phyloP scores from a whole-genome alignment of 140 eudicot genomes.

The Senecio squalidus region DNA sequence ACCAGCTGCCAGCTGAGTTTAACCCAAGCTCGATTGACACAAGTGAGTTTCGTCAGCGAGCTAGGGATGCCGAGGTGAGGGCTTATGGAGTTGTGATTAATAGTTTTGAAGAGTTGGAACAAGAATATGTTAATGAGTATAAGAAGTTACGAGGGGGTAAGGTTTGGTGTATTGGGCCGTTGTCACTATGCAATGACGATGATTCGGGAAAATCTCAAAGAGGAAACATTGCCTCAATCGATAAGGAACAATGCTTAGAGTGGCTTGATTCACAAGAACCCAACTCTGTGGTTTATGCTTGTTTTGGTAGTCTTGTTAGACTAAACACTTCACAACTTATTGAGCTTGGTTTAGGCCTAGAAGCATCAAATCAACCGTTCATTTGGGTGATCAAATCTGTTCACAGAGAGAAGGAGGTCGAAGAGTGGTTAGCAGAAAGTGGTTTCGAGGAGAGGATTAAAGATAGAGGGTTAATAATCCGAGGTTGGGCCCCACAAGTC shows the following conservation, averaged over 20 bases:
- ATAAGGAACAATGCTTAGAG: conserved; percentile 17
- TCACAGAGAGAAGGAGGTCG: conserved; percentile 23
- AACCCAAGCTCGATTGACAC: conserved; percentile 28
- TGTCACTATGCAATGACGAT: conserved; percentile 22
- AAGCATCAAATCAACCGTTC: conserved; percentile 43
- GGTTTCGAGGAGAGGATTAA: conserved; percentile 43
- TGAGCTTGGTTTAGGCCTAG: conserved; percentile 43
- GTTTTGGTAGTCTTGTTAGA: conserved; percentile 36
- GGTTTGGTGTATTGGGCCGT: conserved; percentile 54
- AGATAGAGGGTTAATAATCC: conserved; percentile 36
- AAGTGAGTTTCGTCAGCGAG: conserved; percentile 34
- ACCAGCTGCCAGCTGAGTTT: conserved; percentile 32
- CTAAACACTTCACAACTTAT: conserved; percentile 30
- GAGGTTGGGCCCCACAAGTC: conserved; percentile 58
- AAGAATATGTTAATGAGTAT: conserved; percentile 47
- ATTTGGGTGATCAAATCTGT: conserved; percentile 36
- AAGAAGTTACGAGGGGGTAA: conserved; percentile 35
- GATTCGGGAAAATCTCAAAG: conserved; percentile 14
- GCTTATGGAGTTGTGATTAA: conserved; percentile 67
- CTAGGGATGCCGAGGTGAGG: conserved; percentile 37
- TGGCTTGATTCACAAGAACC: conserved; percentile 39
- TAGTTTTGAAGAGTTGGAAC: conserved; percentile 56
- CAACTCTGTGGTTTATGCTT: conserved; percentile 30
- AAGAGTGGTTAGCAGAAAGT: conserved; percentile 31
- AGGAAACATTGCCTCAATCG: conserved; percentile 25